Percentiles rank a stretch among this genome's conserved stretches.
Conservation (phyloP, 306 rosid genomes). For the Quercus suber region DNA sequence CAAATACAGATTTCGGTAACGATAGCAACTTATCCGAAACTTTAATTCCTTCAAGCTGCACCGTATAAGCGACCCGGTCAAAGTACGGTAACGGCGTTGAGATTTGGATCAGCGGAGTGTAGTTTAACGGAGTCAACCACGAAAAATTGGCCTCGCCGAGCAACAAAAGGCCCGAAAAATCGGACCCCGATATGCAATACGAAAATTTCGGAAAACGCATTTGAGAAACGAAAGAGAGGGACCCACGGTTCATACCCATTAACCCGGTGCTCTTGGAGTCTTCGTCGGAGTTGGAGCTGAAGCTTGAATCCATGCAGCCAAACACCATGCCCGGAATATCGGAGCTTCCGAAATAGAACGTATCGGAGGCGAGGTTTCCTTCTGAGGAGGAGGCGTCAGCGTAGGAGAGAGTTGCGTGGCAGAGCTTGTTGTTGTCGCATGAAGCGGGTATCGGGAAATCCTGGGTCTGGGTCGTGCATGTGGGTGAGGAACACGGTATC, state of each 20-base stretch:
- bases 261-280: constrained; percentile 71
- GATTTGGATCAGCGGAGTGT: constrained; percentile 61
- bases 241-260: constrained; percentile 87
- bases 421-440: constrained; percentile 70
- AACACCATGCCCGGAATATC: constrained; percentile 42
- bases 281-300: constrained; percentile 38
- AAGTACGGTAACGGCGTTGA: constrained; percentile 70
- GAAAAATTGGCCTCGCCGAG: constrained; percentile 65
- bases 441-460: constrained; percentile 86
- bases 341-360: constrained; percentile 48
- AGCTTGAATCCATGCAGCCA: constrained; percentile 73
- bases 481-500: constrained; percentile 60
- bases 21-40: constrained; percentile 45
- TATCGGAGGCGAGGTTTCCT: constrained; percentile 76
- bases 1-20: constrained; percentile 31
- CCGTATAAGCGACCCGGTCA: constrained; percentile 74
- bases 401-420: constrained; percentile 83
- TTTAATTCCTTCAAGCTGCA: constrained; percentile 51
- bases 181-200: constrained; percentile 74
- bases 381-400: constrained; percentile 81
- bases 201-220: constrained; percentile 69
- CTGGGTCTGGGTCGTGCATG: constrained; percentile 60
- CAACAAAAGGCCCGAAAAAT: constrained; percentile 62
- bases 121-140: constrained; percentile 52
- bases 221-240: constrained; percentile 68